Percentiles rank a stretch among this genome's conserved stretches.
Conservation (phyloP, 441 rosid genomes). For the Populus trichocarpa region DNA sequence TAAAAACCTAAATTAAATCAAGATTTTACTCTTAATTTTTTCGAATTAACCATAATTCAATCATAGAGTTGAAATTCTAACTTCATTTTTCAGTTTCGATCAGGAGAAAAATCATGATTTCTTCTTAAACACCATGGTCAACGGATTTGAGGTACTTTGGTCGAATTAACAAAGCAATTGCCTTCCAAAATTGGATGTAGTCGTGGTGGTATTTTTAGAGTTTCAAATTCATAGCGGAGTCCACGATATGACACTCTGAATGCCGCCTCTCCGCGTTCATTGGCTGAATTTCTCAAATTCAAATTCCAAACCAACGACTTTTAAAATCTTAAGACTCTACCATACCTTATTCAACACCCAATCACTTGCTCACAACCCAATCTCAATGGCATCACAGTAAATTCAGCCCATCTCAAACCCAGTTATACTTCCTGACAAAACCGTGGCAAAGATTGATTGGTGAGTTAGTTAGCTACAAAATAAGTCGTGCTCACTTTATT, state of each 20-base stretch:
- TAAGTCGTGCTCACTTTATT: too few relatives aligned
- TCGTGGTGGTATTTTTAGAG: neutral
- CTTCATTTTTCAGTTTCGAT: too few relatives aligned
- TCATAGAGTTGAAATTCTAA: too few relatives aligned
- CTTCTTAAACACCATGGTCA: neutral
- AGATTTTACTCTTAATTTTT: too few relatives aligned
- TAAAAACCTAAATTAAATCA: too few relatives aligned
- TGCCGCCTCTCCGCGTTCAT: neutral
- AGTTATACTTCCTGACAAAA: neutral
- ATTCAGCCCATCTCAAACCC: neutral
- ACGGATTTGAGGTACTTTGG: neutral
- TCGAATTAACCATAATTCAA: too few relatives aligned
- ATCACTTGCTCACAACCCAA: neutral
- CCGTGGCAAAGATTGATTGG: neutral
- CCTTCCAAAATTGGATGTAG: neutral
- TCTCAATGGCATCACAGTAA: neutral
- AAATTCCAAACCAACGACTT: too few relatives aligned
- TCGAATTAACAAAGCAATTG: neutral
- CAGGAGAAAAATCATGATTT: too few relatives aligned
- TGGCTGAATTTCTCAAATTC: neutral
- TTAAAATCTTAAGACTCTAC: too few relatives aligned
- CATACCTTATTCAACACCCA: neutral
- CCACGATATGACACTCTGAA: neutral
- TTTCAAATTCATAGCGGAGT: neutral
- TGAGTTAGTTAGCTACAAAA: too few relatives aligned